Evolutionary conservation across 2,329 filamentous ascomycete genomes (phyloP), one percentile per base, ranked within the genome.

Genomic region (Arthrobotrys musiformis): DNA sequence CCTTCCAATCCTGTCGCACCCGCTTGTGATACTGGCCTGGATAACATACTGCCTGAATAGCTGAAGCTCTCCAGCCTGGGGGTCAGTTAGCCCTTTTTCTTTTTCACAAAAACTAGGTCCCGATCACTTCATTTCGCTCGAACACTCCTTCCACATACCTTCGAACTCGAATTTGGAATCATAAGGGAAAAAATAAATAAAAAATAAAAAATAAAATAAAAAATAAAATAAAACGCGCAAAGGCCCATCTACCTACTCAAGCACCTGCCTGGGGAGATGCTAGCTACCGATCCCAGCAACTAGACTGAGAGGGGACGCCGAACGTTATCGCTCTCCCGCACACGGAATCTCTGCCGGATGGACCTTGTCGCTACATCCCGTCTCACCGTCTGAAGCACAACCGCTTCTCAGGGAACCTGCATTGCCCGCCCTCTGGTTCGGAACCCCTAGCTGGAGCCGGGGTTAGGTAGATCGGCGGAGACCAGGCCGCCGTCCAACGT

Each of bases 341-440:
- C 72, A 64, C 72, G 64, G 72, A 70, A 76, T 70, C 72, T 76
- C 72, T 76, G 72, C 72, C 64, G 72, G 64, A 76, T 76, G 64
- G 64, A 54, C 72, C 72, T 76, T 76, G 72, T 76, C 72, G 72
- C 72, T 76, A 61, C 64, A 70, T 69, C 72, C 64, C 58, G 54
- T 66, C 64, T 70, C 48, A 63, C 70, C 48, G 44, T 60, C 60
- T 66, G 50, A 76, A 70, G 72, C 64, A 64, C 56, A 70, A 40
- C 33, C 58, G 72, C 64, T 70, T 56, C 46, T 42, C 46, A 70
- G 48, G 50, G 37, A 69, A 35, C 63, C 35, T 63, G 48, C 70
- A 58, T 61, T 70, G 60, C 7, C 37, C 37, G 48, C 64, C 17
- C 19, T 60, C 48, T 66, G 50, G 35, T 62, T 48, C 54, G 63